These are phyloP conservation scores for Tanacetum coccineum DNA, from an alignment of 129 eudicot genomes.

Conservation along the genomic window DNA sequence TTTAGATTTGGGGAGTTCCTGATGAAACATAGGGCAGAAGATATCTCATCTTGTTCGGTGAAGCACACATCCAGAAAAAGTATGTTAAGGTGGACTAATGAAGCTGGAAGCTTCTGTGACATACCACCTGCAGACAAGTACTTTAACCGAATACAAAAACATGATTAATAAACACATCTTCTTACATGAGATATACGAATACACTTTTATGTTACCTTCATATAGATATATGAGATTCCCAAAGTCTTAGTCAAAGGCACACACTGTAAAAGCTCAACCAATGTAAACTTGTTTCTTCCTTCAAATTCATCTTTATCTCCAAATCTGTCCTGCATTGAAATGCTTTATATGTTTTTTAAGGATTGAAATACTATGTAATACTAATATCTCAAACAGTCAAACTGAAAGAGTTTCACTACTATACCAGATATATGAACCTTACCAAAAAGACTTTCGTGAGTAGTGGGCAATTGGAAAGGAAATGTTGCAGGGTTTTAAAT, in stretches of 20 bases:
- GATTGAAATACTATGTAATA: too few relatives aligned
- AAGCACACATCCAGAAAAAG: not conserved
- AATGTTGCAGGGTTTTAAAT: conserved; percentile 6
- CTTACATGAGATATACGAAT: not conserved
- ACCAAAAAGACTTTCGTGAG: conserved; percentile 14
- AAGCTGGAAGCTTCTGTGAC: not conserved
- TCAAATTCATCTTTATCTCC: not conserved
- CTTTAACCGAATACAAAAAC: not conserved
- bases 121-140: not conserved
- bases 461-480: conserved; percentile 24
- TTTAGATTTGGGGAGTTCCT: too few relatives aligned
- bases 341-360: not conserved
- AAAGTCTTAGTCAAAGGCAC: not conserved
- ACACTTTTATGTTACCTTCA: conserved; percentile 4
- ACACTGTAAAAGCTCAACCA: conserved; percentile 1
- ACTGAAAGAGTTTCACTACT: not conserved
- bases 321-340: not conserved
- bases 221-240: not conserved
- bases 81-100: not conserved
- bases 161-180: not conserved
- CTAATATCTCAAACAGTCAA: too few relatives aligned
- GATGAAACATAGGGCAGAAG: not conserved
- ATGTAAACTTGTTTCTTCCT: not conserved
- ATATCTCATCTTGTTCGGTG: not conserved
- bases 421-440: not conserved